Evolutionary conservation across 2,329 filamentous ascomycete species (phyloP).

Genomic region (Fusarium neocosmosporiellum): DNA sequence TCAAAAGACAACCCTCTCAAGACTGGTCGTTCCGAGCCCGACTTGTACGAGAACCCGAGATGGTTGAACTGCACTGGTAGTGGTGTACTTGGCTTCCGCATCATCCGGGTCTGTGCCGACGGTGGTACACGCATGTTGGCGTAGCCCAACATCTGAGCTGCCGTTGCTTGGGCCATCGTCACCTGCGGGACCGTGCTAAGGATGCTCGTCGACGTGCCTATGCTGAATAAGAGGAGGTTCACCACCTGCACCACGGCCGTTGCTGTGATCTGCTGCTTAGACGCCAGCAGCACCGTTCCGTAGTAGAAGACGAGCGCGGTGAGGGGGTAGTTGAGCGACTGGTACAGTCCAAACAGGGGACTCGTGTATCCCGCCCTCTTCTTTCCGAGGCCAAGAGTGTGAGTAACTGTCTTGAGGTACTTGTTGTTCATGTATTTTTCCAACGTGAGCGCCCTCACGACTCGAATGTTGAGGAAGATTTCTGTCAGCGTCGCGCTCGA

Average conservation of each 20-base stretch:
- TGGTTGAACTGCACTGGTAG: conserved; percentile 61
- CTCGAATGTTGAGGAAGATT: conserved; percentile 81
- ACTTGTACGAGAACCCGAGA: conserved; percentile 79
- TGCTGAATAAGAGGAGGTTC: conserved; percentile 84
- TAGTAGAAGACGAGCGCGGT: conserved; percentile 88
- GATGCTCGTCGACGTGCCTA: conserved; percentile 77
- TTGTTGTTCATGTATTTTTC: conserved; percentile 77
- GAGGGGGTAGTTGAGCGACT: conserved; percentile 77
- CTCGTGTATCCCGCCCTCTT: conserved; percentile 75
- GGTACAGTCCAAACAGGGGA: conserved; percentile 80
- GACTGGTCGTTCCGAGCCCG: conserved; percentile 61
- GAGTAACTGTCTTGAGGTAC: conserved; percentile 63
- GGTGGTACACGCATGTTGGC: conserved; percentile 65
- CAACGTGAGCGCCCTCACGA: conserved; percentile 79
- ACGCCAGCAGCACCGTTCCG: conserved; percentile 72
- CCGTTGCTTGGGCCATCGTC: conserved; percentile 77
- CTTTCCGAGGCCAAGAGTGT: conserved; percentile 70
- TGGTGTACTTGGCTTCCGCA: conserved; percentile 38
- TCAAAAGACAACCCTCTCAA: conserved; percentile 74
- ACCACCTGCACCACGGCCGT: conserved; percentile 78
- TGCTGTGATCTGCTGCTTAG: conserved; percentile 59
- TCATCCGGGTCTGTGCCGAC: conserved; percentile 69
- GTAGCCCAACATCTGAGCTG: conserved; percentile 77
- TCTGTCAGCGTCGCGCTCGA: conserved; percentile 73
- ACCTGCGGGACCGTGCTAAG: conserved; percentile 84